Conservation (phyloP, 139 green algal genomes). For the Auxenochlorella pyrenoidosa region DNA sequence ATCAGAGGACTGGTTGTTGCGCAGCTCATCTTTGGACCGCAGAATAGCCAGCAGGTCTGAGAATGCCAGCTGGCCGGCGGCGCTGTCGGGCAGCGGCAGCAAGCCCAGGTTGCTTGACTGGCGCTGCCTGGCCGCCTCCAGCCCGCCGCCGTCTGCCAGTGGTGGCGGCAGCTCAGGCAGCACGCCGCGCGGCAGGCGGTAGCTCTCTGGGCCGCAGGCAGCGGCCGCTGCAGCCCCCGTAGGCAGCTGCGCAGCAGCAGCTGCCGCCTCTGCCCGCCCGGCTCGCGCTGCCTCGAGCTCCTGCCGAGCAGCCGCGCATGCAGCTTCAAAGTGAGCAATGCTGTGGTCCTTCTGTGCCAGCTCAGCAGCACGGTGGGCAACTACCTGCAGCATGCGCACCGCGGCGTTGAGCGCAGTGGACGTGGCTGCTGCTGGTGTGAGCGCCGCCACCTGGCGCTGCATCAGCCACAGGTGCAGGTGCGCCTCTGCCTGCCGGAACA, state of each 20-base stretch:
- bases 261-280: constrained; percentile 7
- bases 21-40: no score
- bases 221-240: not conserved
- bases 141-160: not conserved
- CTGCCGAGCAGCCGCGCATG: not conserved
- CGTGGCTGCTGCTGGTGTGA: constrained; percentile 12
- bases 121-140: constrained; percentile 8
- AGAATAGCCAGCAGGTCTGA: not conserved
- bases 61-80: not conserved
- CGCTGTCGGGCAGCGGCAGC: constrained; percentile 1
- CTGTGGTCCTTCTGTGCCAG: constrained; percentile 41
- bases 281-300: constrained; percentile 8
- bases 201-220: not conserved
- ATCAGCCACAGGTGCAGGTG: constrained; percentile 59
- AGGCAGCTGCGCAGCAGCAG: not conserved
- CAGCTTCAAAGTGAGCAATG: constrained; percentile 32
- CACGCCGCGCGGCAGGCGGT: constrained; percentile 2
- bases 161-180: not conserved
- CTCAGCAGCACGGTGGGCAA: constrained; percentile 28
- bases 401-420: constrained; percentile 9
- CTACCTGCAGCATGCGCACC: constrained; percentile 50
- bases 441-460: constrained; percentile 9
- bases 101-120: constrained; percentile 42
- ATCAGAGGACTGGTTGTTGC: not conserved
- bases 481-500: constrained; percentile 29